These are phyloP conservation scores for Entomophthora muscae DNA, from an alignment of 371 early-diverging fungal species.

Conservation along the genomic window DNA sequence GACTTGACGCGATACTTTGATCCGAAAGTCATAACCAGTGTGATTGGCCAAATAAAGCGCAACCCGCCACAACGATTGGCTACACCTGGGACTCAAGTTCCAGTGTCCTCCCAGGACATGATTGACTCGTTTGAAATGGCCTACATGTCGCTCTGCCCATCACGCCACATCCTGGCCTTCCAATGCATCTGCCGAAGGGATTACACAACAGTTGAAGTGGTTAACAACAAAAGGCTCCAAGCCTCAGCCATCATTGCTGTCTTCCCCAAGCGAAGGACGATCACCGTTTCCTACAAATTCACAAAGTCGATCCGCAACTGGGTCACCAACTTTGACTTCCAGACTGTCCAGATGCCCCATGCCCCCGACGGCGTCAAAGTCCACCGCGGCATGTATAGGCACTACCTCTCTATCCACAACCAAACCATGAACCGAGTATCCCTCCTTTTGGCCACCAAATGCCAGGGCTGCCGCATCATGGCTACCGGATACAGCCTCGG, in stretches of 20 bases:
- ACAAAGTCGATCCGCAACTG: neutral
- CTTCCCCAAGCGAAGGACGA: neutral
- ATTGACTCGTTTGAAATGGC: no score
- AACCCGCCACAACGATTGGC: no score
- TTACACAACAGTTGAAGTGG: neutral
- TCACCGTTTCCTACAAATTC: neutral
- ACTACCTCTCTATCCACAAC: neutral
- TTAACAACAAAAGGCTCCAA: neutral
- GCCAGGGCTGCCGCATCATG: no score
- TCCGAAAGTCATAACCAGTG: no score
- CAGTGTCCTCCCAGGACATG: no score
- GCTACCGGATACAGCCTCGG: slow-evolving; percentile 3
- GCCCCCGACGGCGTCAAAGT: neutral
- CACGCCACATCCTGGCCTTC: neutral
- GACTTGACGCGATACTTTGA: no score
- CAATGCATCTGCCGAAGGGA: neutral
- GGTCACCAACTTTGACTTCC: neutral
- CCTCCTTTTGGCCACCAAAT: neutral
- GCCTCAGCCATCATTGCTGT: neutral
- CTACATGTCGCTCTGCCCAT: neutral
- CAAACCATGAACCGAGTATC: neutral
- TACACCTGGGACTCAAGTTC: no score
- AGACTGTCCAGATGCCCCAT: neutral
- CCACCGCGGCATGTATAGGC: neutral
- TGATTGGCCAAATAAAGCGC: no score